A percentile compares a stretch with the other conserved stretches of the same genome.
Conservation (phyloP, 2,329 filamentous ascomycete species). For the Exophiala alcalophila region DNA sequence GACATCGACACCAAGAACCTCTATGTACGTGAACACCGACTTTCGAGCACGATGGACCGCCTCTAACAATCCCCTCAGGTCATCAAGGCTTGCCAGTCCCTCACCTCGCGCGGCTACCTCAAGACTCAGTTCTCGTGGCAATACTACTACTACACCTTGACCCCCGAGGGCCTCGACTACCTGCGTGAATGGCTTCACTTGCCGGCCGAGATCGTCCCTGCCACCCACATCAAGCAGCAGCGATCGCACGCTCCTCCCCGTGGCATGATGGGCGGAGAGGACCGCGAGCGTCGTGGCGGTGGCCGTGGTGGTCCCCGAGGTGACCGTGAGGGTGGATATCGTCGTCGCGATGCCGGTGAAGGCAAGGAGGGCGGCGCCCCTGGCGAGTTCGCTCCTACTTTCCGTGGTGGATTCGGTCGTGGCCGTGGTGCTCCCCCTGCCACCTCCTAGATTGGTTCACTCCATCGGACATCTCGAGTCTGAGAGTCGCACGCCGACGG, state of each 20-base stretch:
- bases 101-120: conserved; percentile 96
- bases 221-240: conserved; percentile 99
- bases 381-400: conserved; percentile 87
- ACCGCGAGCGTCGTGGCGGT: conserved; percentile 79
- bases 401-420: conserved; percentile 89
- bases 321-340: conserved; percentile 85
- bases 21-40: conserved; percentile 56
- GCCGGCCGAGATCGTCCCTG: conserved; percentile 97
- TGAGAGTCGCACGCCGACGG: too few relatives aligned
- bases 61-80: conserved; percentile 47
- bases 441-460: too few relatives aligned
- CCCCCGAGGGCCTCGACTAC: conserved; percentile 99
- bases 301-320: conserved; percentile 74
- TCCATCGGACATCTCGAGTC: too few relatives aligned
- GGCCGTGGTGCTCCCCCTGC: conserved; percentile 72
- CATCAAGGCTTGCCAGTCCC: conserved; percentile 98
- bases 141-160: conserved; percentile 99
- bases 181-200: conserved; percentile 99
- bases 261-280: conserved; percentile 90
- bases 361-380: conserved; percentile 90
- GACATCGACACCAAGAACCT: conserved; percentile 99
- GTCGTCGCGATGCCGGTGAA: conserved; percentile 81
- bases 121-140: conserved; percentile 99
- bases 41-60: not conserved
- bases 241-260: conserved; percentile 96